Base-by-base conservation (phyloP, 2,329 filamentous ascomycete species). In the Colletotrichum acutatum region DNA sequence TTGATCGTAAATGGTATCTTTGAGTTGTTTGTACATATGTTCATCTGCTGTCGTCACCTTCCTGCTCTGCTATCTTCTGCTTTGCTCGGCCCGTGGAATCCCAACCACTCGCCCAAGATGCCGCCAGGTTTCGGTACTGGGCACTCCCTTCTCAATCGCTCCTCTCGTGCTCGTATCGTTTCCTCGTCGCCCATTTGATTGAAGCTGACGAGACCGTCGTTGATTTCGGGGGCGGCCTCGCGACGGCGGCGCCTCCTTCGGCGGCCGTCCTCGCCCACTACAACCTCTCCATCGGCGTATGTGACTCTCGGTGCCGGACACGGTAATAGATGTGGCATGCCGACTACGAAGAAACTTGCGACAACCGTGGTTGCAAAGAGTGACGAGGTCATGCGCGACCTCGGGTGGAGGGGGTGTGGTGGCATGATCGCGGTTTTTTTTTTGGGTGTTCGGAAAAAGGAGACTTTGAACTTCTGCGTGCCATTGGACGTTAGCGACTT, bases 351-450 rank as follows among this genome's bases (percentile, higher is more conserved):
- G 83, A 99, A 98, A 77, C 94, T 97, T 37, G 95, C 92, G 75
- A 94, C 88, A 67, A 98, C 90, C 1, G 96, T 98, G n/a, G 93
- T 94, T 63, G 95, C 95, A 86, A 99, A 99, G 74, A 99, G 92
- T 58, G 95, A 97, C 69, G 94, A 95, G 78, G 97, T 99, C 86
- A 95, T 94, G 78, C 94, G 92, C 77, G 96, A 98, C 83, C 95
- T 92, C 42, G 97, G 97, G 83, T 99, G 97, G 54, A 99, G 91
- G 56, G 71, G 71, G 84, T 96, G 93, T 74, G 94, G 94, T 79
- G 94, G 92, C 94, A 97, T 97, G 81, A 80, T 84, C 67, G 75
- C 68, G 64, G 24, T 14, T 56, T 68, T 62, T 61, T 57, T 61
- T 52, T 60, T 56, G 26, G 53, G 42, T 49, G 42, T 63, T 67